Evolutionary conservation across 2,329 filamentous ascomycete genomes (phyloP).

Genomic region (Fusarium sp.): DNA sequence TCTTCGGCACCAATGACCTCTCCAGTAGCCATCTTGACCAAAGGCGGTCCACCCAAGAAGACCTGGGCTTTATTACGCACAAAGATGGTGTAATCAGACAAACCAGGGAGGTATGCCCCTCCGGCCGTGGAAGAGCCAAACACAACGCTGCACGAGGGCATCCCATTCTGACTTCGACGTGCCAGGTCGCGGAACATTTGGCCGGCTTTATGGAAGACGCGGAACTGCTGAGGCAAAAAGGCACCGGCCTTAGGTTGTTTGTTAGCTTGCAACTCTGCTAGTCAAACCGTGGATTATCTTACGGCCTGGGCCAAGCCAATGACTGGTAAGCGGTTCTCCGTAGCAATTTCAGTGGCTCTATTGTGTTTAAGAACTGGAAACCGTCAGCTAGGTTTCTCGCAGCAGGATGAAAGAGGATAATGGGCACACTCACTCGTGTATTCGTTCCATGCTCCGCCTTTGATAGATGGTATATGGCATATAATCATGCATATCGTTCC

Average conservation of each 20-base stretch:
- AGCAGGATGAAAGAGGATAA: no score
- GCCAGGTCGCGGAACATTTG: slow-evolving; percentile 59
- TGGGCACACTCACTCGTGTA: not conserved
- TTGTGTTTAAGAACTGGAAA: not conserved
- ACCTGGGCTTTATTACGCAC: slow-evolving; percentile 59
- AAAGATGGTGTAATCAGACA: slow-evolving; percentile 57
- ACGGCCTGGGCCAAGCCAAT: not conserved
- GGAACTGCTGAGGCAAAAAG: slow-evolving; percentile 60
- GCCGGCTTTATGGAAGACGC: slow-evolving; percentile 55
- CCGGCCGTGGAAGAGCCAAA: slow-evolving; percentile 58
- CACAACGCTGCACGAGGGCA: slow-evolving; percentile 56
- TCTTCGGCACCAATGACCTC: slow-evolving; percentile 59
- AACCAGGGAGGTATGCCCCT: slow-evolving; percentile 42
- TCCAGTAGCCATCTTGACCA: slow-evolving; percentile 64
- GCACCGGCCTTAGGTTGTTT: not conserved
- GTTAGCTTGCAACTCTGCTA: no score
- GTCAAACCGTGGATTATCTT: no score
- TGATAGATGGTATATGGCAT: not conserved
- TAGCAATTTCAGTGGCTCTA: not conserved
- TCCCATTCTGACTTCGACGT: slow-evolving; percentile 43
- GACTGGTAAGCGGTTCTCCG: not conserved
- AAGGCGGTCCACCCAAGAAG: slow-evolving; percentile 61
- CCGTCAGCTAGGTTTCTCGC: no score
- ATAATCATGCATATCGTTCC: not conserved
- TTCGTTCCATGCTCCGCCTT: not conserved